A percentile compares a stretch with the other conserved stretches of the same genome.
Conservation (phyloP, 2,329 filamentous ascomycete species). For the Trematosphaeria pertusa region DNA sequence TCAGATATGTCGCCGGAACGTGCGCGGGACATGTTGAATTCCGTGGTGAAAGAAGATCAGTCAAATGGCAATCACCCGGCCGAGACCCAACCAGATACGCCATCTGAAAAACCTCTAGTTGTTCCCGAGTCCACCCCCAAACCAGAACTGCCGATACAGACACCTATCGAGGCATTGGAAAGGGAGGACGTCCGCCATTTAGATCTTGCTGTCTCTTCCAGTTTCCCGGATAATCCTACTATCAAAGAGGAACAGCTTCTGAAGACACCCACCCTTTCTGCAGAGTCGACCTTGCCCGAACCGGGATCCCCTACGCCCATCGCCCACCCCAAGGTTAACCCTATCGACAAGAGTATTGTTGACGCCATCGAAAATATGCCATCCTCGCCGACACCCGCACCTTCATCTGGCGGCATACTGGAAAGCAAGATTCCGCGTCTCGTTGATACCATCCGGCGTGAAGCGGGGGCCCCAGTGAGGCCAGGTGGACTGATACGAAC, state of each 20-base stretch:
- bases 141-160: constrained; percentile 33
- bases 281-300: constrained; percentile 26
- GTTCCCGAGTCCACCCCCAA: constrained; percentile 16
- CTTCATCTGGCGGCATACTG: constrained; percentile 20
- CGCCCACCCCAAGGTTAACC: constrained; percentile 38
- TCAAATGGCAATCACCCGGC: constrained; percentile 25
- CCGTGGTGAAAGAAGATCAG: constrained; percentile 70
- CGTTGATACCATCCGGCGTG: constrained; percentile 43
- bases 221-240: constrained; percentile 36
- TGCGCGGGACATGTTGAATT: constrained; percentile 68
- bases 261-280: constrained; percentile 35
- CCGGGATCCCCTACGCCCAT: constrained; percentile 40
- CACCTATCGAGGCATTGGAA: constrained; percentile 47
- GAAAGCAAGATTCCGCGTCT: constrained; percentile 50
- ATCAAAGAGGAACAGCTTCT: constrained; percentile 30
- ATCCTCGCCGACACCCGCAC: constrained; percentile 30
- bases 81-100: constrained; percentile 11
- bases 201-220: constrained; percentile 63
- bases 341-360: constrained; percentile 41
- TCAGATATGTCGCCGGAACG: constrained; percentile 64
- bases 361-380: constrained; percentile 47
- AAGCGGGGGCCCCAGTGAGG: constrained; percentile 26
- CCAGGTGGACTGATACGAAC: constrained; percentile 38
- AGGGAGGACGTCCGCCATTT: constrained; percentile 66
- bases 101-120: constrained; percentile 14